Percentiles rank a stretch among this genome's conserved stretches.
Conservation (phyloP, 1,284 basidiomycete species). For the Ustilago cynodontis region DNA sequence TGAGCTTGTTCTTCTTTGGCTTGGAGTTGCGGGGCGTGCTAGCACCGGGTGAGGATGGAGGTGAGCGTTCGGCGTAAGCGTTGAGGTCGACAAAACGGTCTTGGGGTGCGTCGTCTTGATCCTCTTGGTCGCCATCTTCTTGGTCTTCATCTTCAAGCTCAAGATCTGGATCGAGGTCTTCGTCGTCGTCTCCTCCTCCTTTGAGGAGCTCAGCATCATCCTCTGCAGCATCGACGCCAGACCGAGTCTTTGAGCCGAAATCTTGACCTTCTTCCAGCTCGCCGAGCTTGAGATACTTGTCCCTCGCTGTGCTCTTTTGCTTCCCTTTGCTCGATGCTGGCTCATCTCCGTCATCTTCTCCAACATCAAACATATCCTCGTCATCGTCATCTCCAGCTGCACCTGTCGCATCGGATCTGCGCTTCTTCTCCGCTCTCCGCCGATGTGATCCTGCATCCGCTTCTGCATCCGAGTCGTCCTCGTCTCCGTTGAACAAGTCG, state of each 20-base stretch:
- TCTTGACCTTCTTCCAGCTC: slow-evolving; percentile 80
- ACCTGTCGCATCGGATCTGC: slow-evolving; percentile 71
- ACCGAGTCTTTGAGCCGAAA: slow-evolving; percentile 55
- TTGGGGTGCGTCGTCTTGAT: slow-evolving; percentile 25
- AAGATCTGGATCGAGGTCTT: slow-evolving; percentile 59
- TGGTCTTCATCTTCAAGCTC: slow-evolving; percentile 61
- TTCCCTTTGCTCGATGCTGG: slow-evolving; percentile 9
- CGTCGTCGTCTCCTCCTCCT: slow-evolving; percentile 28
- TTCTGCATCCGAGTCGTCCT: slow-evolving; percentile 81
- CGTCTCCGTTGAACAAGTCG: slow-evolving; percentile 66
- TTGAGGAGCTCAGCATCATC: slow-evolving; percentile 39
- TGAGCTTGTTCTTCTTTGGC: slow-evolving; percentile 17
- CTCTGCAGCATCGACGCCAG: slow-evolving; percentile 55
- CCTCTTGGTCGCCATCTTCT: slow-evolving; percentile 41
- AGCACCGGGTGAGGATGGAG: slow-evolving; percentile 49
- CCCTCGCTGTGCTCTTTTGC: slow-evolving; percentile 16
- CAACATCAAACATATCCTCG: slow-evolving; percentile 86
- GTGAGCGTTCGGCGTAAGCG: slow-evolving; percentile 55
- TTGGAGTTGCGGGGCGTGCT: slow-evolving; percentile 10
- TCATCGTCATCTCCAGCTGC: slow-evolving; percentile 69
- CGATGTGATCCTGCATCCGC: slow-evolving; percentile 70
- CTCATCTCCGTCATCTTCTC: slow-evolving; percentile 32
- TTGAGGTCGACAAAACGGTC: slow-evolving; percentile 49
- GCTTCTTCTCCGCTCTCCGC: slow-evolving; percentile 71
- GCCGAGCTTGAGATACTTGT: slow-evolving; percentile 74